Conservation (phyloP, 371 early-diverging fungal species). For the Mucor plumbeus region DNA sequence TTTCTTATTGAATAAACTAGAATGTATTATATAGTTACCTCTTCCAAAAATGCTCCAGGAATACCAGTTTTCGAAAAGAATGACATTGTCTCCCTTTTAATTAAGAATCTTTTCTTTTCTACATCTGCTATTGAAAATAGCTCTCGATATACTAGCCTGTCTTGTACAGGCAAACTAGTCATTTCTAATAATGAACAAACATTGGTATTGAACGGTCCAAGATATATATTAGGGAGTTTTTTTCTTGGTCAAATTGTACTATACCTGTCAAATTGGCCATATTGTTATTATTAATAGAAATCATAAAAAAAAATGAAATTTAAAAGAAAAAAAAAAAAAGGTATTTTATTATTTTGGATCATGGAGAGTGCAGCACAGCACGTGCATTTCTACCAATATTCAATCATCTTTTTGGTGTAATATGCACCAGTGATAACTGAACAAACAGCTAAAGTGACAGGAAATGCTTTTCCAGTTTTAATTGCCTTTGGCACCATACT, state of each 20-base stretch:
- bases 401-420: neutral
- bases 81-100: slow-evolving; percentile 58
- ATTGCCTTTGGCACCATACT: slow-evolving; percentile 3
- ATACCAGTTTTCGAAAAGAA: slow-evolving; percentile 78
- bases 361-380: neutral
- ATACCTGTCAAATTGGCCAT: no score
- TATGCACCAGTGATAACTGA: neutral
- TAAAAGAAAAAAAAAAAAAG: neutral
- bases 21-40: slow-evolving; percentile 44
- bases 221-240: no score
- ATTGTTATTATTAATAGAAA: no score
- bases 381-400: neutral
- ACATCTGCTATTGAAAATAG: slow-evolving; percentile 13
- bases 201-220: no score
- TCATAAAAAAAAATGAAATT: no score
- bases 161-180: slow-evolving; percentile 1
- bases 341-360: no score
- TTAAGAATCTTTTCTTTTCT: slow-evolving; percentile 8
- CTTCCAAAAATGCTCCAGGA: slow-evolving; percentile 59
- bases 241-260: no score
- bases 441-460: neutral
- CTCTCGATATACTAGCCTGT: slow-evolving; percentile 8
- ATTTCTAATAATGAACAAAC: no score
- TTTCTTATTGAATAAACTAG: neutral
- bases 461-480: neutral